These are phyloP conservation scores for Glycine latifolia DNA, from an alignment of 306 rosid genomes.

Conservation along the genomic window DNA sequence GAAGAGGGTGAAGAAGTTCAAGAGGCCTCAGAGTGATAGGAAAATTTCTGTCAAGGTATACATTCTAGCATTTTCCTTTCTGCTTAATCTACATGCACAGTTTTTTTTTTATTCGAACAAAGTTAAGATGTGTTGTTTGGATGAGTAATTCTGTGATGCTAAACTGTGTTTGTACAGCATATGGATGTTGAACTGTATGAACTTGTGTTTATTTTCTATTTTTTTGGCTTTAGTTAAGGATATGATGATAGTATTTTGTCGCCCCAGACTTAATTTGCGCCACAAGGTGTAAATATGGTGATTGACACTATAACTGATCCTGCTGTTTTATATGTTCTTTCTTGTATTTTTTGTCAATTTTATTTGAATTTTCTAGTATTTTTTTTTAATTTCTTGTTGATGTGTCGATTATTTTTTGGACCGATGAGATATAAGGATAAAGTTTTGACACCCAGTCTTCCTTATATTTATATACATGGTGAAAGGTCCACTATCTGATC, in stretches of 20 bases:
- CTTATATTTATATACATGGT: constrained; percentile 44
- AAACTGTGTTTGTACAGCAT: neutral
- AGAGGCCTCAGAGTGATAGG: constrained; percentile 84
- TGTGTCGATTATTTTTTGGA: neutral
- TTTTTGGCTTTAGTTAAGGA: constrained; percentile 38
- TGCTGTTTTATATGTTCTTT: neutral
- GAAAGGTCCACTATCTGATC: constrained; percentile 64
- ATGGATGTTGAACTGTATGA: neutral
- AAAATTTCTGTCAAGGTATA: constrained; percentile 75
- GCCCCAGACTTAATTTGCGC: constrained; percentile 93
- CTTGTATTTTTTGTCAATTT: too few relatives aligned
- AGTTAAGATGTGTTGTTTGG: too few relatives aligned
- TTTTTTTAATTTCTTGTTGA: too few relatives aligned
- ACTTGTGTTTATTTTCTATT: too few relatives aligned
- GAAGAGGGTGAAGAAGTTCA: constrained; percentile 86
- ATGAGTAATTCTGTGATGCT: neutral
- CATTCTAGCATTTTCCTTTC: neutral
- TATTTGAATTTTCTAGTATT: neutral
- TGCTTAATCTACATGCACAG: neutral
- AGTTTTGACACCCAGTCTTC: constrained; percentile 57
- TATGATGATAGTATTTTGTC: constrained; percentile 65
- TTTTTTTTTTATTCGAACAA: too few relatives aligned
- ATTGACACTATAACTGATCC: constrained; percentile 80
- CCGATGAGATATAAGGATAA: constrained; percentile 49
- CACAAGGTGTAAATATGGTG: constrained; percentile 70